phyloP scores from a whole-genome alignment of 2,329 filamentous ascomycete species.

The Alternaria postmessia region DNA sequence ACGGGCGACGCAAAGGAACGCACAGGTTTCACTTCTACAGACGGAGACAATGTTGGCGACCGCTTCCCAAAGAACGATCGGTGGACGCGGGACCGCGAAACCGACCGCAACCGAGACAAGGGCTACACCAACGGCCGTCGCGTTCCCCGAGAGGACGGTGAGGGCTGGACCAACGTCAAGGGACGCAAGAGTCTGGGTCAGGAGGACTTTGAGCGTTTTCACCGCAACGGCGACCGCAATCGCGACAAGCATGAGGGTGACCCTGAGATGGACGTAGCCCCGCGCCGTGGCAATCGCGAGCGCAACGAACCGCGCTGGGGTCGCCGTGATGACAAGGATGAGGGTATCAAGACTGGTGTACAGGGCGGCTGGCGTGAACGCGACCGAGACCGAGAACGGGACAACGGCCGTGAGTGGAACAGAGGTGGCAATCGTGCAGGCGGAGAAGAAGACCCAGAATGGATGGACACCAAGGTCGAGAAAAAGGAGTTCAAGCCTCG shows the following conservation, averaged over 20 bases:
- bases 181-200: conserved; percentile 77
- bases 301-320: conserved; percentile 76
- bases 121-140: conserved; percentile 50
- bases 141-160: conserved; percentile 62
- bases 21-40: conserved; percentile 43
- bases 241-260: conserved; percentile 57
- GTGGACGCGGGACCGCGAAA: conserved; percentile 55
- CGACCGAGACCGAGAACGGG: conserved; percentile 46
- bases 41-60: conserved; percentile 51
- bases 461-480: conserved; percentile 75
- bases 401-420: conserved; percentile 62
- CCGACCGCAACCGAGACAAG: conserved; percentile 49
- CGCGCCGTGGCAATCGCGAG: conserved; percentile 69
- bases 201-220: conserved; percentile 74
- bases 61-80: conserved; percentile 49
- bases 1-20: conserved; percentile 49
- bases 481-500: conserved; percentile 75
- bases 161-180: conserved; percentile 78
- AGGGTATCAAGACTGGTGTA: conserved; percentile 54
- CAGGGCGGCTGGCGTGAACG: conserved; percentile 67
- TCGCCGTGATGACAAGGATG: conserved; percentile 66
- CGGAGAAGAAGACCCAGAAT: conserved; percentile 77
- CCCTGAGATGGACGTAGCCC: conserved; percentile 56
- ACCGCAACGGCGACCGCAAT: conserved; percentile 63
- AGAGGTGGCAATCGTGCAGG: conserved; percentile 58